Evolutionary conservation across 768 basidiomycete species (phyloP).

Genomic region (Cystobasidium tubakii): DNA sequence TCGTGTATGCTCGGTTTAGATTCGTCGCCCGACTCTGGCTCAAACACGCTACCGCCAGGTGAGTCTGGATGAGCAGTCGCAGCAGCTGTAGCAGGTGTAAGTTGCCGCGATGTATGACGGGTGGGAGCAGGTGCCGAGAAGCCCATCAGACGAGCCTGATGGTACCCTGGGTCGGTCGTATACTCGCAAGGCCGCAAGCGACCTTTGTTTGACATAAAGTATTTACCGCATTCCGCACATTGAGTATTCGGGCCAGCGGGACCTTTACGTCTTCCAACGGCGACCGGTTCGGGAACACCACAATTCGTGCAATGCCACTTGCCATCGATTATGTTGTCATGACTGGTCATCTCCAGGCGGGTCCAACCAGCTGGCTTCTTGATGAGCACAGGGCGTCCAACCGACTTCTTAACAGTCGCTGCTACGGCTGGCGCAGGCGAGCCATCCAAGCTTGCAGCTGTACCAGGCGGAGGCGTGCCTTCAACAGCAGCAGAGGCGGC

Average conservation of each 20-base stretch:
- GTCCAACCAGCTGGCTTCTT: conserved; percentile 27
- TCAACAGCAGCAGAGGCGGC: conserved; percentile 39
- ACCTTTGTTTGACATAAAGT: conserved; percentile 72
- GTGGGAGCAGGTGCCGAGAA: conserved; percentile 52
- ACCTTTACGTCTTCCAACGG: conserved; percentile 78
- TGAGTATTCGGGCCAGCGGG: conserved; percentile 83
- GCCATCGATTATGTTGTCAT: conserved; percentile 65
- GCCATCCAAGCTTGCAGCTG: conserved; percentile 14
- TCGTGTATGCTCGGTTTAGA: conserved; percentile 7
- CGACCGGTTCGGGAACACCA: conserved; percentile 79
- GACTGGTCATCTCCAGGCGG: conserved; percentile 19
- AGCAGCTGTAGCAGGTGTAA: not conserved
- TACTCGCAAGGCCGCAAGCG: conserved; percentile 74
- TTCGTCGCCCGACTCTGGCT: not conserved
- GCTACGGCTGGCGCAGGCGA: not conserved
- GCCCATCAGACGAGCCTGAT: conserved; percentile 47
- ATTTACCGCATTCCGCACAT: conserved; percentile 89
- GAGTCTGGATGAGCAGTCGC: conserved; percentile 28
- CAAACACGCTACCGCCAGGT: conserved; percentile 15
- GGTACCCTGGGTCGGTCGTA: conserved; percentile 67
- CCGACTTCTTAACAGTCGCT: not conserved
- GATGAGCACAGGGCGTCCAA: conserved; percentile 1
- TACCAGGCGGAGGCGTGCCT: conserved; percentile 1
- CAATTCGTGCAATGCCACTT: conserved; percentile 86
- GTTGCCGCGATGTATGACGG: not conserved